These are phyloP conservation scores for Taiozyma sp. DNA, from an alignment of 1,139 yeast species.

Conservation along the genomic window DNA sequence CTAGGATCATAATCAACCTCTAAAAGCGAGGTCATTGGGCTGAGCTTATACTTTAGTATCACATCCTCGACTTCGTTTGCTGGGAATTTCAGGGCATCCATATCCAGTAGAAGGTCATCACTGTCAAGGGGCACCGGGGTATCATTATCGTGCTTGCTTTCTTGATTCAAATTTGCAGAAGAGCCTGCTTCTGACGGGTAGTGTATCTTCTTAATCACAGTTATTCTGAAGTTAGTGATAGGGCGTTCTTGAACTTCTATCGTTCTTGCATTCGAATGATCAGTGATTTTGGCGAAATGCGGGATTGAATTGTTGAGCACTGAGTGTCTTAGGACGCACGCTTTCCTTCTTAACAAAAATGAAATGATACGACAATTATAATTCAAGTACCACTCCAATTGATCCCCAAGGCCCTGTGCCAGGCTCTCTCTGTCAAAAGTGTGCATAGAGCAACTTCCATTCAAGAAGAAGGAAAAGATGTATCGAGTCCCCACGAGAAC, in stretches of 20 bases:
- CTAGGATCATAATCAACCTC: constrained; percentile 22
- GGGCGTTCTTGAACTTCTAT: constrained; percentile 18
- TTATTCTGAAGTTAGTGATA: constrained; percentile 12
- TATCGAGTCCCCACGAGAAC: constrained; percentile 16
- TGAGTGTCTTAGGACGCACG: constrained; percentile 13
- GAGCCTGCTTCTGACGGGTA: constrained; percentile 15
- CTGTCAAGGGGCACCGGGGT: background rate
- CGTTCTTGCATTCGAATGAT: constrained; percentile 15
- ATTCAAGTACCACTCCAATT: constrained; percentile 11
- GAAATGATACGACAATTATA: constrained; percentile 19
- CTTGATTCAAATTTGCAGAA: background rate
- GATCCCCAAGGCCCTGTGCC: constrained; percentile 6
- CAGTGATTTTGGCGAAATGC: constrained; percentile 5
- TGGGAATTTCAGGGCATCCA: background rate
- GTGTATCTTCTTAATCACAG: constrained; percentile 12
- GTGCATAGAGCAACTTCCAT: constrained; percentile 13
- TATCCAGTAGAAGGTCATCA: background rate
- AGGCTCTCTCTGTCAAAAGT: constrained; percentile 10
- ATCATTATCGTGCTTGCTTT: constrained; percentile 1
- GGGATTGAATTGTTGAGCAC: constrained; percentile 19
- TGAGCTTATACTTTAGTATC: constrained; percentile 11
- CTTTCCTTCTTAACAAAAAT: constrained; percentile 16
- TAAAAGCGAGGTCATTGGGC: constrained; percentile 10
- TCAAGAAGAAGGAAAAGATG: constrained; percentile 16
- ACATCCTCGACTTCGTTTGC: background rate